phyloP scores from a whole-genome alignment of 495 filamentous ascomycete genomes.

The Hypoxylon subgilvum region DNA sequence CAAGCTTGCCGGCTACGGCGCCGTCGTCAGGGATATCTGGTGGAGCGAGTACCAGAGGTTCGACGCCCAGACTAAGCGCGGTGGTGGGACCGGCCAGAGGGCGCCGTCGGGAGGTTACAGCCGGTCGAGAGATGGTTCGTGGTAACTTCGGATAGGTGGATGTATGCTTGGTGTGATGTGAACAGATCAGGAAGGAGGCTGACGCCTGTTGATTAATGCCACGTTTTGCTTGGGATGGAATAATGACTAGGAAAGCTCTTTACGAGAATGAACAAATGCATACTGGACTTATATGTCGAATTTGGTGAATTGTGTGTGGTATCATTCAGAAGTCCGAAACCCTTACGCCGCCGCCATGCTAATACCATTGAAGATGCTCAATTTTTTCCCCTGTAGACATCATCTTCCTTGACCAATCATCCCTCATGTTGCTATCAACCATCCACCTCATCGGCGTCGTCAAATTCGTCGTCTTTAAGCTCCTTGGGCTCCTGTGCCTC shows the following conservation, averaged over 20 bases:
- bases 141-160: conserved; percentile 22
- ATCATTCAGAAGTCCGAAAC: conserved; percentile 17
- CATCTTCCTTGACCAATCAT: background rate
- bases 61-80: conserved; percentile 44
- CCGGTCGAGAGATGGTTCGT: conserved; percentile 38
- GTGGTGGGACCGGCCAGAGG: conserved; percentile 23
- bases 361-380: background rate
- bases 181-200: background rate
- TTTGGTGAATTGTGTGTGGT: conserved; percentile 25
- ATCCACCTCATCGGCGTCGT: conserved; percentile 60
- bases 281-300: conserved; percentile 5
- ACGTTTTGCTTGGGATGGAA: conserved; percentile 12
- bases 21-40: conserved; percentile 62
- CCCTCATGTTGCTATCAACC: background rate
- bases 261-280: conserved; percentile 23
- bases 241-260: conserved; percentile 17
- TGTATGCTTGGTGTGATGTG: background rate
- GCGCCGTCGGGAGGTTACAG: conserved; percentile 33
- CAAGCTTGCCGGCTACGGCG: conserved; percentile 53
- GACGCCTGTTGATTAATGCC: conserved; percentile 1
- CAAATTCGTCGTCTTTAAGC: conserved; percentile 75
- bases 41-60: conserved; percentile 59
- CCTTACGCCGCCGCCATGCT: conserved; percentile 44
- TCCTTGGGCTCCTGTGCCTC: conserved; percentile 95
- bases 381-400: background rate